Evolutionary conservation across 768 basidiomycete species (phyloP), one percentile per base, ranked within the genome.

Genomic region (Phaeolepiota aurea): DNA sequence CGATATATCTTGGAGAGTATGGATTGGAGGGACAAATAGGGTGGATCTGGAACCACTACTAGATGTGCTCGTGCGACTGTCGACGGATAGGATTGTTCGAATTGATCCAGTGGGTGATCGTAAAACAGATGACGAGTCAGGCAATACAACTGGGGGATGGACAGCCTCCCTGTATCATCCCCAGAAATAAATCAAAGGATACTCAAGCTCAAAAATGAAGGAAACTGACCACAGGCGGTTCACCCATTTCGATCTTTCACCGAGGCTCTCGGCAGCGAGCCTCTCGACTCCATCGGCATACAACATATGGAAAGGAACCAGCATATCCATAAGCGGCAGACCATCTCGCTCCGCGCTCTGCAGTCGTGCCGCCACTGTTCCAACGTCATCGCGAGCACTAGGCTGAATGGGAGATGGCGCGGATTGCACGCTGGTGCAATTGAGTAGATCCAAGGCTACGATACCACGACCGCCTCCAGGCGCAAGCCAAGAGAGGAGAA

Each of bases 251-350:
- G 89, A 82, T 49, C 91, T 70, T 56, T 92, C 87, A 43, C 85
- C 59, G 4, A 90, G 72, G 48, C 87, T 91, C 54, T 93, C 91
- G n/a, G 87, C 82, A 3, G 82, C 91, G 18, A 96, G 56, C 5
- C 92, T 63, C 56, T 96, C 92, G 1, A 91, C 79, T 1, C 92
- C 91, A 56, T 96, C 92, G 9, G 75, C 72, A 55, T 96, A 96
- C 23, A 91, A 54, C 67, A 96, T 74, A 55, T 93, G 90, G 62
- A 96, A 94, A 0, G 91, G 91, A 42, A 88, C 88, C 3, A 94
- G 56, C 43, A 78, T 71, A 45, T 91, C 84, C 66, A 82, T 65
- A 45, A 88, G 56, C 42, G 68, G 62, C 51, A 67, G 58, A 42
- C 66, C 61, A 50, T 69, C 69, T 38, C 64, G 46, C 54, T 54